Base-by-base conservation (phyloP, 305 asterid species). In the Lippia alba region DNA sequence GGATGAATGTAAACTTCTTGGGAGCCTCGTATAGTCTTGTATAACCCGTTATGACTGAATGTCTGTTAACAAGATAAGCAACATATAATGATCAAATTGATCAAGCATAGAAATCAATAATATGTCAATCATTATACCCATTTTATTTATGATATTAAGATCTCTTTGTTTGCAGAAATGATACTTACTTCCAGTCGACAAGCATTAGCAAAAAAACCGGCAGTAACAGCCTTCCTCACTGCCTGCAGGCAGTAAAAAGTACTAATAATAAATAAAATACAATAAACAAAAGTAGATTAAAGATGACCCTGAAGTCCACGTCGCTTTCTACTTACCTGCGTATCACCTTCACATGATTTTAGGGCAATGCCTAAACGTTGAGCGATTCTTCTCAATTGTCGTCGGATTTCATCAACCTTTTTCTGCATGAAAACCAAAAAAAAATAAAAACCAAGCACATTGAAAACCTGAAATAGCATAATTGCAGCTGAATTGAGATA, bases 1-100 rank as follows among this genome's bases (percentile, higher is more conserved):
- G 98, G 99, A 79, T 94, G 98, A 72, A 94, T 84, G 67, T 90
- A 87, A 48, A 92, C 99, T 79, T 92, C 98, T 82, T 94, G 96
- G 50, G 99, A 90, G 69, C 96, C 76, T 78, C 99, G 84, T 64
- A 92, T 51, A 7, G 98, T 94, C 87, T 89, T 92, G 92, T 92
- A 92, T 74, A 78, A 69, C 45, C 98, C 99, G 60, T 89, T 92
- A 76, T 92, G 94, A 80, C 97, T 91, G 89, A 72, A 91, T 18
- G 97, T 84, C 99, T 94, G 74, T 65, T 24, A 39, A 78, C 41
- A 72, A 60, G 18, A 75, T 59, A 32, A 73, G 59, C 49, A 66
- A 75, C 61, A 61, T 12, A 70, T 51, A 45, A 20, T 53, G 30
- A 70, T 81, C 68, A 69, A 66, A 60, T 24, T 24, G 30, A 24